Evolutionary conservation across 2,329 filamentous ascomycete species (phyloP), one percentile per base, ranked within the genome.

Genomic region (Colletotrichum sp.): DNA sequence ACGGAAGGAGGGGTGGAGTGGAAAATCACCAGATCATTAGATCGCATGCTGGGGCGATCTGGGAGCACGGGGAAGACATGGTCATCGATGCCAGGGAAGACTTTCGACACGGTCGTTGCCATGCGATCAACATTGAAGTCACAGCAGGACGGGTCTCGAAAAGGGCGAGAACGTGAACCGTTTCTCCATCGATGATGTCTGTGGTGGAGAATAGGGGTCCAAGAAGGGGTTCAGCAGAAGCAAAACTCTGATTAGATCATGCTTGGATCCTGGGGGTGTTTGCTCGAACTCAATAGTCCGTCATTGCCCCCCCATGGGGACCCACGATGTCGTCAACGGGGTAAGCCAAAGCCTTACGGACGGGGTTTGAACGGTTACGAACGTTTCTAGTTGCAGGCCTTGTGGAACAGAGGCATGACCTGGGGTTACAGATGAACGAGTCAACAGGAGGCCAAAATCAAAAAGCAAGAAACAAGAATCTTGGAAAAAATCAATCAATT

Each of bases 171-270:
- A 34, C 18, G 26, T 48, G 60, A 39, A 32, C 24, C n/a, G 6
- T 32, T 43, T 52, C 55, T 21, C 36, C 61, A 57, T 75, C 73
- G 32, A 43, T 68, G 69, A 72, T 72, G 73, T 75, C 69, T 64
- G 7, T 10, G 28, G 73, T 75, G 73, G 73, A 36, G 73, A 72
- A 68, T 75, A 67, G 57, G 73, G 73, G 73, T 72, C 73, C 64
- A 52, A 28, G 39, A 70, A 52, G 43, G 69, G 64, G 39, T 63
- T 63, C 73, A 68, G 26, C 36, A 48, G 34, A 30, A 30, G 30
- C 24, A 71, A 67, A 75, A 61, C 61, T 75, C 61, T 13, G 68
- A 61, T 63, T 24, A 32, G 52, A 75, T 52, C 73, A 70, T 48
- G 68, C 36, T 63, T 48, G 21, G 16, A 60, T 28, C 32, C 52